Conservation (phyloP, 495 filamentous ascomycete genomes). For the Penicillium taxi region DNA sequence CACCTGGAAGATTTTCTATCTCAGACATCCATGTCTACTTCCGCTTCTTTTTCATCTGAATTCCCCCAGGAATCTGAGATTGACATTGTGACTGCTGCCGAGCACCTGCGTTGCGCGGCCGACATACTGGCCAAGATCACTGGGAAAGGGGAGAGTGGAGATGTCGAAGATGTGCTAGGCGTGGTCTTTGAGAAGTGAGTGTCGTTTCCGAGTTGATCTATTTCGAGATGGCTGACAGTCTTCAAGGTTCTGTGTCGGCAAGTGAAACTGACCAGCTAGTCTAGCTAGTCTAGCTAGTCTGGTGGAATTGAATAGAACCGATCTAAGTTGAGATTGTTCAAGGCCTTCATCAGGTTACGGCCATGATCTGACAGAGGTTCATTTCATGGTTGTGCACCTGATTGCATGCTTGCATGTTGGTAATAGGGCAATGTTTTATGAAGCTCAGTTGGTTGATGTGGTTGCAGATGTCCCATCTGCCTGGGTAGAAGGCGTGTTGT, state of each 20-base stretch:
- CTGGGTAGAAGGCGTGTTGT: constrained; percentile 30
- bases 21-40: constrained; percentile 15
- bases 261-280: constrained; percentile 30
- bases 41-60: not conserved
- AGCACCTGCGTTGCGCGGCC: constrained; percentile 77
- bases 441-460: not conserved
- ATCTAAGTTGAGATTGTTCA: no score
- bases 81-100: constrained; percentile 92
- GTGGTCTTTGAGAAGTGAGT: constrained; percentile 95
- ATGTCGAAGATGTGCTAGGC: constrained; percentile 94
- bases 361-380: no score
- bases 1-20: constrained; percentile 64
- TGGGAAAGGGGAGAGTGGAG: constrained; percentile 74
- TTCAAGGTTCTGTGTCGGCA: constrained; percentile 62
- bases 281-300: not conserved
- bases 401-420: no score
- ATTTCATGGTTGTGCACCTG: no score
- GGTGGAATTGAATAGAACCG: no score
- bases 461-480: constrained; percentile 2
- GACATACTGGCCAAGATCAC: constrained; percentile 76
- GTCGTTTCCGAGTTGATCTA: not conserved
- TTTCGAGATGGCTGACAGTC: constrained; percentile 17
- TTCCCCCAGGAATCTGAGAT: constrained; percentile 33
- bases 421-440: no score
- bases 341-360: no score